Evolutionary conservation across 768 basidiomycete genomes (phyloP).

Genomic region (Zangia roseola): DNA sequence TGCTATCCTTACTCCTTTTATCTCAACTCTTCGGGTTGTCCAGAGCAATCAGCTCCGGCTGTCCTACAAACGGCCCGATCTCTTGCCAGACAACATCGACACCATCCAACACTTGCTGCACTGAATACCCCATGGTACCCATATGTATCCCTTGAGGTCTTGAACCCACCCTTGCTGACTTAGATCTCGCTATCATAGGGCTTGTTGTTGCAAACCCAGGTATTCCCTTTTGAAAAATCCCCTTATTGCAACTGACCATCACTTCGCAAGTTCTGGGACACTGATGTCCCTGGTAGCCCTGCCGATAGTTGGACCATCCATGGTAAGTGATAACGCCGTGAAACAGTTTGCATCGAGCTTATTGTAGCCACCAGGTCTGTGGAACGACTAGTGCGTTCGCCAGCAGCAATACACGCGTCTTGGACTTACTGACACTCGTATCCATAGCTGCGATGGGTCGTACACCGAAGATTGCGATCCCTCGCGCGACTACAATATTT

Average conservation of each 20-base stretch:
- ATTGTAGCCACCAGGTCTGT: conserved; percentile 45
- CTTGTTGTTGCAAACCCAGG: conserved; percentile 56
- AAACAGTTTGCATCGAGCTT: not conserved
- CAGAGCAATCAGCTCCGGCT: conserved; percentile 45
- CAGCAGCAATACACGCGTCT: not conserved
- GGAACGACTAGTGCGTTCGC: conserved; percentile 57
- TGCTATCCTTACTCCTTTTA: conserved; percentile 19
- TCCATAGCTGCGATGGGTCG: conserved; percentile 52
- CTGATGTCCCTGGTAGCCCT: conserved; percentile 60
- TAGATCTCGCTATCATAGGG: conserved; percentile 40
- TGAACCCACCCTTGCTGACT: not conserved
- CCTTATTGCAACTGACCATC: not conserved
- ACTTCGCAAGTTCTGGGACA: conserved; percentile 66
- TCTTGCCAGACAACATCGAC: conserved; percentile 57
- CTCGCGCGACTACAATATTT: conserved; percentile 46
- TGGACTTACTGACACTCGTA: not conserved
- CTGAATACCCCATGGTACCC: conserved; percentile 67
- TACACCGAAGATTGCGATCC: conserved; percentile 37
- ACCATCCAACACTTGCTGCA: conserved; percentile 55
- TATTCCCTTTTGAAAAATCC: conserved; percentile 12
- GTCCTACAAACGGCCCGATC: conserved; percentile 44
- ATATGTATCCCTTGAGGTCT: conserved; percentile 22
- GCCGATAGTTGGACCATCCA: conserved; percentile 72
- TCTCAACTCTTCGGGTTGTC: conserved; percentile 21
- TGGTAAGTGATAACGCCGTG: conserved; percentile 40